phyloP scores from a whole-genome alignment of 1,139 yeast species.

The Debaryomycetaceae sp. region DNA sequence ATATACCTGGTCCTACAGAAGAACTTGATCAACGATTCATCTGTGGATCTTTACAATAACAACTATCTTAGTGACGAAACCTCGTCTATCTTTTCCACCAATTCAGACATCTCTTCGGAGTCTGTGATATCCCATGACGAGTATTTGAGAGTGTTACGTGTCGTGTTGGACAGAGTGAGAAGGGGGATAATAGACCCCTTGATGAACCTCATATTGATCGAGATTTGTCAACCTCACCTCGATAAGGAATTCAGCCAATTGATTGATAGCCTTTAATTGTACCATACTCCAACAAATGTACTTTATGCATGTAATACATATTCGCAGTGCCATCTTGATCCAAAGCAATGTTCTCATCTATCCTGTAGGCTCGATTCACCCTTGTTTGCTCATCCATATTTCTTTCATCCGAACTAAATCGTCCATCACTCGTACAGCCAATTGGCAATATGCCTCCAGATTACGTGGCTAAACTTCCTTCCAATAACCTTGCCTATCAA shows the following conservation, averaged over 20 bases:
- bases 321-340: too few species aligned
- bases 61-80: constrained; percentile 12
- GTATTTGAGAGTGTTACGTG: constrained; percentile 27
- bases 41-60: constrained; percentile 5
- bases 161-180: constrained; percentile 27
- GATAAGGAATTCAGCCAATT: constrained; percentile 29
- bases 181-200: constrained; percentile 42
- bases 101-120: constrained; percentile 22
- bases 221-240: constrained; percentile 29
- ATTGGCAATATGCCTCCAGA: constrained; percentile 33
- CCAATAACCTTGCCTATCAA: constrained; percentile 70
- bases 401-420: background rate
- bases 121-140: constrained; percentile 29
- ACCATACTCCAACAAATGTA: background rate
- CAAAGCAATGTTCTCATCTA: too few species aligned
- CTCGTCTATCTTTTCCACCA: constrained; percentile 37
- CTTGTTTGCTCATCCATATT: background rate
- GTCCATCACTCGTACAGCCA: constrained; percentile 22
- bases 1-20: constrained; percentile 24
- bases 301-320: background rate
- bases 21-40: constrained; percentile 13
- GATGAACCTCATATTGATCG: constrained; percentile 25
- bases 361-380: too few species aligned
- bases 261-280: constrained; percentile 20
- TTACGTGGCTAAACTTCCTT: constrained; percentile 50